A percentile compares a stretch with the other conserved stretches of the same genome.
Evolutionary conservation across 169 alveolate genomes (phyloP).

Genomic region (Eimeria necatrix): DNA sequence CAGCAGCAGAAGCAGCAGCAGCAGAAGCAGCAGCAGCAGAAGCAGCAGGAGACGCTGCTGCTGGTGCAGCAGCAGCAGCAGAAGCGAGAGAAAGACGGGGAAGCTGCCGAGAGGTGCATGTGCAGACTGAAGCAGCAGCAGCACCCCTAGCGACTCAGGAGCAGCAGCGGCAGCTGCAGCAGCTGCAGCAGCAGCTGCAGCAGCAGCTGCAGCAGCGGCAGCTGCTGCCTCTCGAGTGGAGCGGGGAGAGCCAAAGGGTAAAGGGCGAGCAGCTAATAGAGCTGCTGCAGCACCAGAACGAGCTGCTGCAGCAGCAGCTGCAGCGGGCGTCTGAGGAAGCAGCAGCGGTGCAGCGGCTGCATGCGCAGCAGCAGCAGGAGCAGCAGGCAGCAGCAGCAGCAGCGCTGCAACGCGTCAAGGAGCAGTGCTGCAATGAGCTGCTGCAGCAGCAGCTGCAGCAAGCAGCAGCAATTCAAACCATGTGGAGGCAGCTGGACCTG

Average conservation of each 20-base stretch:
- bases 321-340: constrained; percentile 3
- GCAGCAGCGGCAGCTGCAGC: constrained; percentile 10
- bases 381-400: constrained; percentile 18
- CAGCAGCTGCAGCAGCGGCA: constrained; percentile 37
- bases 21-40: background rate
- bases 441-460: constrained; percentile 53
- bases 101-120: background rate
- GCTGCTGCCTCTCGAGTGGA: background rate
- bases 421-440: background rate
- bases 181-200: background rate
- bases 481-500: background rate
- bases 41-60: background rate
- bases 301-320: constrained; percentile 68
- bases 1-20: no score
- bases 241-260: constrained; percentile 40
- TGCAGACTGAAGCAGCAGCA: background rate
- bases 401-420: constrained; percentile 51
- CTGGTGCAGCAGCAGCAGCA: constrained; percentile 9
- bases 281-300: constrained; percentile 53
- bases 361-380: constrained; percentile 22
- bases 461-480: constrained; percentile 57
- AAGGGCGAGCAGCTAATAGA: constrained; percentile 54
- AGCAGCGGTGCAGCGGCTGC: constrained; percentile 39
- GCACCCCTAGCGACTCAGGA: background rate
- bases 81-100: background rate